Conservation (phyloP, 768 basidiomycete species). For the Hypsizygus marmoreus region DNA sequence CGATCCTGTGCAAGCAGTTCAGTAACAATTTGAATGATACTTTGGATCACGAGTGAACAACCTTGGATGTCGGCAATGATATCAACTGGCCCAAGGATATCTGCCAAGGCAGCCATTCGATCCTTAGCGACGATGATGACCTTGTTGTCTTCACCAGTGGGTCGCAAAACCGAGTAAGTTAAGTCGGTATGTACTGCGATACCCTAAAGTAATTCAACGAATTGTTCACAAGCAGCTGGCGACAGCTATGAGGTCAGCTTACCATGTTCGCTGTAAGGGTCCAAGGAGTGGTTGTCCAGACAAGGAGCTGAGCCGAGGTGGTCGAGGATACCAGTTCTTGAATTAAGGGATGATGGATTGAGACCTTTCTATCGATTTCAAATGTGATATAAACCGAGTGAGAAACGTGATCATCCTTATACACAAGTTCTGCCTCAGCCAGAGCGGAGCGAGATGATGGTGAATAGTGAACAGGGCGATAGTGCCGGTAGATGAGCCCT, state of each 20-base stretch:
- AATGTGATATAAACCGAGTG: slow-evolving; percentile 88
- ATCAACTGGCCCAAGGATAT: slow-evolving; percentile 39
- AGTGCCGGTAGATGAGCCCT: slow-evolving; percentile 84
- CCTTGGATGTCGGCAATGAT: slow-evolving; percentile 40
- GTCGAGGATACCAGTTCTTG: slow-evolving; percentile 31
- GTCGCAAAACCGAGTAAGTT: slow-evolving; percentile 57
- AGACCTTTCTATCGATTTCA: slow-evolving; percentile 45
- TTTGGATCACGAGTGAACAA: slow-evolving; percentile 12
- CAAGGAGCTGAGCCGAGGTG: slow-evolving; percentile 55
- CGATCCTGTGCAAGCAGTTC: slow-evolving; percentile 36
- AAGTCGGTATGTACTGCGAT: slow-evolving; percentile 82
- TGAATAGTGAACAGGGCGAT: slow-evolving; percentile 92
- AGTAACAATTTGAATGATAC: not conserved
- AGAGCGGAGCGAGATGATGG: slow-evolving; percentile 93
- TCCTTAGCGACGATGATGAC: slow-evolving; percentile 54
- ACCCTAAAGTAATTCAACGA: slow-evolving; percentile 51
- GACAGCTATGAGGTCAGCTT: slow-evolving; percentile 17
- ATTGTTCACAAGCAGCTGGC: no score
- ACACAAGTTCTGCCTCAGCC: slow-evolving; percentile 92
- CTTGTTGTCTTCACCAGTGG: slow-evolving; percentile 11
- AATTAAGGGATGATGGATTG: slow-evolving; percentile 24
- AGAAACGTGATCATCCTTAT: slow-evolving; percentile 87
- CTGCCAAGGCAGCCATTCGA: slow-evolving; percentile 41
- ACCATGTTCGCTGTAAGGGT: slow-evolving; percentile 96
- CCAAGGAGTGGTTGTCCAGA: slow-evolving; percentile 99